A percentile compares a stretch with the other conserved stretches of the same genome.
Evolutionary conservation across 768 basidiomycete genomes (phyloP).

Genomic region (Suillus placidus): DNA sequence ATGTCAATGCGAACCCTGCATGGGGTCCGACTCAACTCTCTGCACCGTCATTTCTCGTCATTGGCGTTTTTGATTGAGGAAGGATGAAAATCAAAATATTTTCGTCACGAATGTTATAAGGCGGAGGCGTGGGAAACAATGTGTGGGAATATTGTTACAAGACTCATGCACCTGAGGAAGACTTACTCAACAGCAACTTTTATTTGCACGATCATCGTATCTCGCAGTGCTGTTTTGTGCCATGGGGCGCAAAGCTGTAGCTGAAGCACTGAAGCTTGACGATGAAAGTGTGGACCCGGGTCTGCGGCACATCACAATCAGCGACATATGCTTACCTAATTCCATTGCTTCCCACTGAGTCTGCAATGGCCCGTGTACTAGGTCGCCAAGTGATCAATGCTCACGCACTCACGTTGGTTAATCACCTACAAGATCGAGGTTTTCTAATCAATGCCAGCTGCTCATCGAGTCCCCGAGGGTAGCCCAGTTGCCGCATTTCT

Average conservation of each 20-base stretch:
- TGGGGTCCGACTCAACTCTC: conserved; percentile 55
- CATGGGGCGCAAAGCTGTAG: background rate
- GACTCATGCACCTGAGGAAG: background rate
- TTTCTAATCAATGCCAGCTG: conserved; percentile 25
- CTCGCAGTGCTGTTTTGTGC: background rate
- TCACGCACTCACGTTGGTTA: background rate
- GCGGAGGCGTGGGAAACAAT: conserved; percentile 19
- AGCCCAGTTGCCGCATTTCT: conserved; percentile 31
- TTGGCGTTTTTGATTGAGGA: conserved; percentile 51
- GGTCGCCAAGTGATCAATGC: background rate
- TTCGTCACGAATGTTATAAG: conserved; percentile 9
- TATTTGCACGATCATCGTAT: background rate
- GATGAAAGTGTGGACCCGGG: background rate
- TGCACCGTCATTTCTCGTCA: conserved; percentile 61
- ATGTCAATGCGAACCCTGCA: conserved; percentile 56
- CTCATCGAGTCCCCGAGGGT: conserved; percentile 25
- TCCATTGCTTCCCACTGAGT: background rate
- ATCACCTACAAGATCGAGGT: background rate
- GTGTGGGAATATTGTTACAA: background rate
- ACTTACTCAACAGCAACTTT: background rate
- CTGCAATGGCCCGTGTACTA: background rate
- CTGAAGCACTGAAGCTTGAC: background rate
- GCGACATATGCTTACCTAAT: conserved; percentile 8
- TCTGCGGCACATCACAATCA: background rate
- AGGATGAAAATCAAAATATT: conserved; percentile 35